Evolutionary conservation across 2,329 filamentous ascomycete species (phyloP), one percentile per base, ranked within the genome.

Genomic region (Talaromyces sp.): DNA sequence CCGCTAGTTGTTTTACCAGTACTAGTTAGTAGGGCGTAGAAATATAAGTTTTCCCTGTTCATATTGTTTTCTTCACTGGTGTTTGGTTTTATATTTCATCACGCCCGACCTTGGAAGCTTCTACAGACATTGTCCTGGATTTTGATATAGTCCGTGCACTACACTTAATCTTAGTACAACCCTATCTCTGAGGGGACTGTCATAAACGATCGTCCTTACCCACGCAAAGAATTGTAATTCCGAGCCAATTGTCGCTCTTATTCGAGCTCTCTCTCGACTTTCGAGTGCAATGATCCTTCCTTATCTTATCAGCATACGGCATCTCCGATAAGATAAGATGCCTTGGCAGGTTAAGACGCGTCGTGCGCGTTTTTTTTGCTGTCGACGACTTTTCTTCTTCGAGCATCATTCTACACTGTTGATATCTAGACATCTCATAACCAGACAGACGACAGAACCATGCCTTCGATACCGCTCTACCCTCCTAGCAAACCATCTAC

Each of bases 401-500:
- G 8, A 13, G 21, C 37, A n/a, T 43, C 21, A 31, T 19, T n/a
- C n/a, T 35, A 22, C 33, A 11, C 21, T 2, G 4, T 39, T 13
- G 9, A 28, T 17, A 22, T 5, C 5, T 8, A 39, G 21, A 37
- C 31, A 19, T 21, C 13, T 7, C 41, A 46, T 22, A 37, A 25
- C 13, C 21, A 52, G 33, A 52, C 4, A 52, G 21, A 41, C 13
- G 13, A 22, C 31, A 31, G 17, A 25, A 25, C 31, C 9, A 77
- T 79, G 77, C 77, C 77, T 13, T 70, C 77, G 35, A 68, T 79
- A 48, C 65, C 68, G 21, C 68, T 79, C 21, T 69, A 75, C 50
- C 66, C 69, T 31, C 65, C 60, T 25, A 36, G 17, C 36, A n/a
- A 39, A 7, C n/a, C 43, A 19, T 17, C 9, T 13, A 15, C 15